Evolutionary conservation across 768 basidiomycete species (phyloP), one percentile per base, ranked within the genome.

Genomic region (Saitozyma podzolica): DNA sequence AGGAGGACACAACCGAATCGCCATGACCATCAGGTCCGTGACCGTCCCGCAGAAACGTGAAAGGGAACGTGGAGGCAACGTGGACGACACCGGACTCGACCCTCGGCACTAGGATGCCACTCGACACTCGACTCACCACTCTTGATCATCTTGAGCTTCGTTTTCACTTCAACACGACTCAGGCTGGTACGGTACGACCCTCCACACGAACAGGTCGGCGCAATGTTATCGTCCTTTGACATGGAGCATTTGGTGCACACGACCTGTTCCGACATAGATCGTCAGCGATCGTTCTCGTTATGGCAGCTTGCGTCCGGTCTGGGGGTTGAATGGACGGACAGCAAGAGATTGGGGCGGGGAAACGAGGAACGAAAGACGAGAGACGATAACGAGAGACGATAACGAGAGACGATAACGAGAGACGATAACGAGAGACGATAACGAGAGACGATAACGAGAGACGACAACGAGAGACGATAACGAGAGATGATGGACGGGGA

Each of bases 211-310:
- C 95, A 97, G 59, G 88, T 88, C 63, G 86, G 82, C 16, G 90
- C 87, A 17, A 97, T 84, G 75, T 92, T 93, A 74, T 94, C 91
- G 52, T 89, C 85, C 66, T 90, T 92, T 63, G 96, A 86, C 80
- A 93, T 91, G 76, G 89, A 86, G 82, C 96, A 99, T 70, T 89
- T 93, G 8, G 82, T 80, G 76, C 96, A 99, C 9, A 87, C 84
- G 64, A 98, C 81, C 78, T 80, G 49, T 11, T 51, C 29, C 29
- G 29, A 29, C 29, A 29, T 29, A 29, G 2, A 2, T 2, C 29
- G 29, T 29, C 29, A 29, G 29, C 29, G 29, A 29, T 29, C 5
- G 29, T 29, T 29, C 29, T 5, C 29, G 5, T 5, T 29, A 5
- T 5, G 29, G 29, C 29, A 29, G 29, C 29, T 2, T 29, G 29